Evolutionary conservation across 1,284 basidiomycete species (phyloP).

Genomic region (Trichosporon inkin): DNA sequence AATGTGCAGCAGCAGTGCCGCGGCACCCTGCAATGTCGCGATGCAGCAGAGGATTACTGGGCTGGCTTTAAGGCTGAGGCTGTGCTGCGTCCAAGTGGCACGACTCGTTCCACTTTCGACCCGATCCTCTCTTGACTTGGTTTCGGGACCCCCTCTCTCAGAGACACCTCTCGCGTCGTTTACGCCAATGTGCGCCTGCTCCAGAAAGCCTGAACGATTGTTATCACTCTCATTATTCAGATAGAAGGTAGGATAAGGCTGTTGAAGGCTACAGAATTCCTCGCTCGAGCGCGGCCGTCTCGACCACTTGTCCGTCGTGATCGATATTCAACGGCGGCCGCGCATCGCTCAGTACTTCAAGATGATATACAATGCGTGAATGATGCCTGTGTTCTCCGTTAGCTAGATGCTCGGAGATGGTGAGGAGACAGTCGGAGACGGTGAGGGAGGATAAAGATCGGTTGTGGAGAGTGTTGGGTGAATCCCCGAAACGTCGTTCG

Average conservation of each 20-base stretch:
- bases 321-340: not conserved
- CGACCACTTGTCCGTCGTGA: not conserved
- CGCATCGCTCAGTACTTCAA: conserved; percentile 25
- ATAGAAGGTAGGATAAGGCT: not conserved
- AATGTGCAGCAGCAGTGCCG: too few relatives aligned
- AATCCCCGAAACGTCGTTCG: not conserved
- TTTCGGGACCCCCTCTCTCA: too few relatives aligned
- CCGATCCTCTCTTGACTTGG: too few relatives aligned
- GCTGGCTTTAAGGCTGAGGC: too few relatives aligned
- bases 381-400: conserved; percentile 23
- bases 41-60: too few relatives aligned
- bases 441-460: not conserved
- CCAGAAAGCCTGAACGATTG: not conserved
- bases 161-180: too few relatives aligned
- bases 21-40: too few relatives aligned
- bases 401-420: conserved; percentile 3
- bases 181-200: too few relatives aligned
- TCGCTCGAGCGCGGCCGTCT: not conserved
- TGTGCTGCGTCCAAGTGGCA: too few relatives aligned
- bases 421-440: not conserved
- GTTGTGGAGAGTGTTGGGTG: not conserved
- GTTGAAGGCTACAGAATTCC: conserved; percentile 3
- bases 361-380: conserved; percentile 46
- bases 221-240: conserved; percentile 1
- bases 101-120: too few relatives aligned